A percentile compares a stretch with the other conserved stretches of the same genome.
phyloP scores from a whole-genome alignment of 306 rosid genomes.

The Morella rubra region DNA sequence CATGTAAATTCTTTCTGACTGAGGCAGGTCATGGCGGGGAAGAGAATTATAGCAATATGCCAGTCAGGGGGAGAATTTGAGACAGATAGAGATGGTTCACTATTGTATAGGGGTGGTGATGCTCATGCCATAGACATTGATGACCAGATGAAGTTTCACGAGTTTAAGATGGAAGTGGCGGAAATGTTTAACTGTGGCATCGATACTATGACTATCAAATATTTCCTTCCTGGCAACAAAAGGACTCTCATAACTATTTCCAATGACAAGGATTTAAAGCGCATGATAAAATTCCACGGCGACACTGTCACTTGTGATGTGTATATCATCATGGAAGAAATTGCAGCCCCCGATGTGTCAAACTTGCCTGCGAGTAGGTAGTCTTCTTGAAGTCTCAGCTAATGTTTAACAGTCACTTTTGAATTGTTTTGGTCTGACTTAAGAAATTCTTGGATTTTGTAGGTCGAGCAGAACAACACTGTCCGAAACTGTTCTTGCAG shows the following conservation, averaged over 20 bases:
- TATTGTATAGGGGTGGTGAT: conserved; percentile 69
- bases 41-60: conserved; percentile 78
- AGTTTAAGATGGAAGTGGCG: conserved; percentile 70
- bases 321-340: conserved; percentile 64
- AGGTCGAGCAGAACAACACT: conserved; percentile 99
- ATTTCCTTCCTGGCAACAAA: conserved; percentile 89
- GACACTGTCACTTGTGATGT: conserved; percentile 60
- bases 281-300: conserved; percentile 85
- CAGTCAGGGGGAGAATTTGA: conserved; percentile 88
- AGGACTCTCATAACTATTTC: conserved; percentile 90
- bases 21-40: conserved; percentile 66
- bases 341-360: conserved; percentile 57
- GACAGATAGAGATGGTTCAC: conserved; percentile 62
- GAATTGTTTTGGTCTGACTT: conserved; percentile 26
- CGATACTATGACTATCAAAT: conserved; percentile 59
- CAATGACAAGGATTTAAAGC: conserved; percentile 86
- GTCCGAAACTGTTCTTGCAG: conserved; percentile 75
- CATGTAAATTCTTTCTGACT: conserved; percentile 5
- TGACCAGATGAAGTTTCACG: conserved; percentile 62
- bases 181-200: conserved; percentile 70
- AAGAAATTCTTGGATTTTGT: conserved; percentile 28
- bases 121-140: conserved; percentile 95
- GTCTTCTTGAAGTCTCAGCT: conserved; percentile 47
- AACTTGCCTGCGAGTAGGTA: conserved; percentile 95
- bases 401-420: conserved; percentile 19